Evolutionary conservation across 2,329 filamentous ascomycete genomes (phyloP).

Genomic region (Sporothrix phasma): DNA sequence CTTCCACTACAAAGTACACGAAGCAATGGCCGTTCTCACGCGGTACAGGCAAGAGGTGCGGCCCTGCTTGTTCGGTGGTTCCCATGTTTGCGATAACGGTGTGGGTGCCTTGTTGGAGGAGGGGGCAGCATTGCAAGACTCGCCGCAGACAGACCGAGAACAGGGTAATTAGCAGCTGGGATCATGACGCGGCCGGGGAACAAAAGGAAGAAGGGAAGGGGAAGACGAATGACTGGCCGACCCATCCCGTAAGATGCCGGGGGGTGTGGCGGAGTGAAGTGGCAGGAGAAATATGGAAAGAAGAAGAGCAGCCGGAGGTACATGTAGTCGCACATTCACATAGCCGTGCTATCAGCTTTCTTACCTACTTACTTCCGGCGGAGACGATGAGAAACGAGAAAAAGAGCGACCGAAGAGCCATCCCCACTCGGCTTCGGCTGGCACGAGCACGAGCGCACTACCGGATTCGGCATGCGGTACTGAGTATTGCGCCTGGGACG

Average conservation of each 20-base stretch:
- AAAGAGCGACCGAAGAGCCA: background rate
- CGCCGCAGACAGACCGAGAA: conserved; percentile 8
- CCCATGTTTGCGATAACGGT: background rate
- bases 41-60: too few species aligned
- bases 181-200: background rate
- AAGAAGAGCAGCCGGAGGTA: background rate
- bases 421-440: background rate
- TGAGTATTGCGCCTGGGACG: too few species aligned
- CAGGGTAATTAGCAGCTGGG: background rate
- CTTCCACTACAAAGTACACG: too few species aligned
- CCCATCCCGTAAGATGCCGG: background rate
- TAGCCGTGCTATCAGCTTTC: too few species aligned
- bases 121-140: background rate
- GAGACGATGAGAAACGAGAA: background rate
- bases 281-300: background rate
- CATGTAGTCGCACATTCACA: background rate
- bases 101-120: background rate
- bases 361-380: too few species aligned
- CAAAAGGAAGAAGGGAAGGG: background rate
- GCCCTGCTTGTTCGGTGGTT: too few species aligned
- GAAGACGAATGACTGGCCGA: background rate
- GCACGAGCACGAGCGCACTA: background rate
- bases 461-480: background rate
- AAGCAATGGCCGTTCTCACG: too few species aligned
- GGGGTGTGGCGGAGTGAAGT: background rate